These are phyloP conservation scores for Sicyos edulis DNA, from an alignment of 306 rosid genomes.

Conservation along the genomic window DNA sequence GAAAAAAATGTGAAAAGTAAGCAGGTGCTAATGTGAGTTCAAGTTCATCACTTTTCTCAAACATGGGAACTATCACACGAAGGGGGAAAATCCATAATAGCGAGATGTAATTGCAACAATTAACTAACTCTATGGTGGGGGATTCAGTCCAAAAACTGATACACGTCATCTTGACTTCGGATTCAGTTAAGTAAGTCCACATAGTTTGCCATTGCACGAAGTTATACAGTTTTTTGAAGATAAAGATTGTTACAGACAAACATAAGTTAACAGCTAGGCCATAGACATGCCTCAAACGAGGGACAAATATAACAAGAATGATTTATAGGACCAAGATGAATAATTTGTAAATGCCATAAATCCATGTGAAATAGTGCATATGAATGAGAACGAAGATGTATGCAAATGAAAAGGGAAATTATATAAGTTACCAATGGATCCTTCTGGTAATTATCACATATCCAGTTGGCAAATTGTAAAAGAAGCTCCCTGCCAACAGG, in stretches of 20 bases:
- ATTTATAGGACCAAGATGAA: background rate
- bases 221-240: background rate
- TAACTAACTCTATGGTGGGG: background rate
- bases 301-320: slow-evolving; percentile 1
- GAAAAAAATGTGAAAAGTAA: too few relatives aligned
- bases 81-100: background rate
- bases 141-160: background rate
- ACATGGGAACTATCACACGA: background rate
- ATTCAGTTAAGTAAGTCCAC: background rate
- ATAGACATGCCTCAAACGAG: background rate
- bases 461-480: slow-evolving; percentile 74
- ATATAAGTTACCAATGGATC: slow-evolving; percentile 69
- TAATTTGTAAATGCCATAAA: background rate
- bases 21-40: background rate
- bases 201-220: background rate
- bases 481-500: slow-evolving; percentile 94
- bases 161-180: background rate
- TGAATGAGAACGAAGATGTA: background rate
- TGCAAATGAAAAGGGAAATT: slow-evolving; percentile 9
- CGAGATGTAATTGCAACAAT: background rate
- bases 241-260: background rate
- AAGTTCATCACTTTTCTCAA: background rate
- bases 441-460: slow-evolving; percentile 74
- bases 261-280: background rate
- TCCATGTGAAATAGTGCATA: background rate